phyloP scores from a whole-genome alignment of 805 yeast genomes.

The Candida saitoana region DNA sequence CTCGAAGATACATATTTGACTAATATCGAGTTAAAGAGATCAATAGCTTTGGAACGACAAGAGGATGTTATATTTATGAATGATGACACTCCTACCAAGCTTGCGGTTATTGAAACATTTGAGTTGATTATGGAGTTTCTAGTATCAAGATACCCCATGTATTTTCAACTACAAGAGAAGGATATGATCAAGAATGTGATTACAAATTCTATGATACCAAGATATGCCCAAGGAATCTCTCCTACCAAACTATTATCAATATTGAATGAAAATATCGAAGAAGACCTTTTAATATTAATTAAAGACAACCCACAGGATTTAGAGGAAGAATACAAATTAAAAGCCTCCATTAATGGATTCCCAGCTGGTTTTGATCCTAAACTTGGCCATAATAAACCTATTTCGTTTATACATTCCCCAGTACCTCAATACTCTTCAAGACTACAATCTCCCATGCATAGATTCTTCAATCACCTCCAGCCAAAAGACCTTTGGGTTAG shows the following conservation, averaged over 20 bases:
- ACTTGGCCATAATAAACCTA: constrained; percentile 46
- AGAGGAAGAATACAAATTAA: constrained; percentile 54
- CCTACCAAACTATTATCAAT: constrained; percentile 18
- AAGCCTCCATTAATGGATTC: constrained; percentile 57
- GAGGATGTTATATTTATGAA: constrained; percentile 26
- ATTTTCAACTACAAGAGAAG: constrained; percentile 30
- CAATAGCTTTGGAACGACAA: constrained; percentile 24
- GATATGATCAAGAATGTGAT: constrained; percentile 35
- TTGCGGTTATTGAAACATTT: constrained; percentile 50
- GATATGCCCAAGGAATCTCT: constrained; percentile 10
- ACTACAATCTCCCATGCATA: constrained; percentile 60
- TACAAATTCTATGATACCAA: constrained; percentile 37
- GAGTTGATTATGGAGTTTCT: constrained; percentile 38
- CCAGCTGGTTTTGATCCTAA: constrained; percentile 74
- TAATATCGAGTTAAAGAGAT: constrained; percentile 38
- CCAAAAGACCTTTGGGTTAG: constrained; percentile 57
- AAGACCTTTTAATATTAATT: constrained; percentile 56
- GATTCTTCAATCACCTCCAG: constrained; percentile 55
- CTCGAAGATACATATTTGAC: constrained; percentile 58
- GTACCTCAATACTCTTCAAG: constrained; percentile 64
- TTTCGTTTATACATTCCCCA: constrained; percentile 62
- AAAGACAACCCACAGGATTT: constrained; percentile 33
- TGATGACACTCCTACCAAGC: constrained; percentile 16
- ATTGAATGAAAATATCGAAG: constrained; percentile 47
- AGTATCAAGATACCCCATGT: constrained; percentile 49